A percentile compares a stretch with the other conserved stretches of the same genome.
Conservation (phyloP, 2,329 filamentous ascomycete species). For the Fusarium musae region DNA sequence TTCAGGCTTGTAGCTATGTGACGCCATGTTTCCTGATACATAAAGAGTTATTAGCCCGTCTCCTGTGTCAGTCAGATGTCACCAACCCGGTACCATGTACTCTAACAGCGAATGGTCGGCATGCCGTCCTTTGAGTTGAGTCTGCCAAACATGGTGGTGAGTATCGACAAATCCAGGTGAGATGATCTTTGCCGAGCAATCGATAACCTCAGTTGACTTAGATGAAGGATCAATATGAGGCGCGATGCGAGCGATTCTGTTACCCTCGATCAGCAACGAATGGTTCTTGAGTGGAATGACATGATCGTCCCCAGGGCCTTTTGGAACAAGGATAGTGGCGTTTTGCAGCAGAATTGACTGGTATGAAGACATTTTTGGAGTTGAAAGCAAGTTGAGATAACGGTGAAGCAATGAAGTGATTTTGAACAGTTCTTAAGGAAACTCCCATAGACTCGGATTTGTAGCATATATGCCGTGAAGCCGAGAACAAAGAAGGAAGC, state of each 20-base stretch:
- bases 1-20: not conserved
- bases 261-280: conserved; percentile 1
- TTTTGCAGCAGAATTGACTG: not conserved
- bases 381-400: accelerated
- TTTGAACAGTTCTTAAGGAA: too few relatives aligned
- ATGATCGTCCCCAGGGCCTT: not conserved
- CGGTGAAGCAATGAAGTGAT: too few relatives aligned
- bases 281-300: conserved; percentile 2
- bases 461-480: not conserved
- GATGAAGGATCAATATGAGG: not conserved
- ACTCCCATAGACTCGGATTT: accelerated
- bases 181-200: conserved; percentile 1
- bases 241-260: not conserved
- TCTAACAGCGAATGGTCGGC: not conserved
- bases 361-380: not conserved
- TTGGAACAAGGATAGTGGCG: conserved; percentile 6
- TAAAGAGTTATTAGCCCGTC: accelerated
- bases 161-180: conserved; percentile 2
- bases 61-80: accelerated
- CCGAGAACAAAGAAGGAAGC: not conserved
- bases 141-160: conserved; percentile 24
- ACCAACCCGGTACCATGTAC: conserved; percentile 8
- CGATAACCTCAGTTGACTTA: not conserved
- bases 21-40: conserved; percentile 3
- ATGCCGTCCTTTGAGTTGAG: conserved; percentile 7